Evolutionary conservation across 1,284 basidiomycete species (phyloP).

Genomic region (Naganishia cerealis): DNA sequence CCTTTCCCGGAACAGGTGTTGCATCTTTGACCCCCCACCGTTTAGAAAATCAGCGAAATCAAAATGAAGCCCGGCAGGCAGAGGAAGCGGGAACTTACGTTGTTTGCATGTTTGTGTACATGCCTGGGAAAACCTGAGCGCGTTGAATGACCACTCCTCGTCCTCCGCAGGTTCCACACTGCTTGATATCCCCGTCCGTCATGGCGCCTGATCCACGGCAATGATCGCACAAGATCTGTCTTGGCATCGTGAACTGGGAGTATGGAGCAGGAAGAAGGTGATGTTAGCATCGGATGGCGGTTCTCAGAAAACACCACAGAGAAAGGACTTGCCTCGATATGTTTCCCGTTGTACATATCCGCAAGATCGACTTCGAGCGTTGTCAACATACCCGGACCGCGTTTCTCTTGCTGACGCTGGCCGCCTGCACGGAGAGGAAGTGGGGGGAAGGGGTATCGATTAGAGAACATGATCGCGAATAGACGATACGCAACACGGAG

Average conservation of each 20-base stretch:
- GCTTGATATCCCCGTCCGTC: constrained; percentile 77
- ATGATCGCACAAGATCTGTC: constrained; percentile 84
- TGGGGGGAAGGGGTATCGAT: too few relatives aligned
- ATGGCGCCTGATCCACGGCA: constrained; percentile 89
- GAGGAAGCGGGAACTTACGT: constrained; percentile 42
- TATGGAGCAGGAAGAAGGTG: background rate
- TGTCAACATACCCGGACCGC: constrained; percentile 76
- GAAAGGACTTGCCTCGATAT: constrained; percentile 66
- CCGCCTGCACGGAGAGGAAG: constrained; percentile 44
- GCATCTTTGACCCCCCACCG: constrained; percentile 59
- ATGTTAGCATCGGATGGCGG: background rate
- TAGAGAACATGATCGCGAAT: background rate
- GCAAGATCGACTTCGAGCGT: constrained; percentile 83
- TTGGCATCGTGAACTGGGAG: constrained; percentile 80
- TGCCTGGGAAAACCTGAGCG: constrained; percentile 92
- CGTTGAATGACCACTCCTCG: constrained; percentile 77
- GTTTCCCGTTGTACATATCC: constrained; percentile 82
- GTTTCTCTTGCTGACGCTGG: constrained; percentile 68
- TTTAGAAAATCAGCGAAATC: background rate
- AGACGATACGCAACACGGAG: background rate
- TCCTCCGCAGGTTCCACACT: constrained; percentile 77
- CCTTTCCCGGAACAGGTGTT: constrained; percentile 78
- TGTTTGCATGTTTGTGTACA: constrained; percentile 65
- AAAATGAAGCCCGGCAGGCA: background rate
- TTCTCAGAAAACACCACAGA: background rate